Evolutionary conservation across 1,284 basidiomycete species (phyloP).

Genomic region (Leccinum discolor): DNA sequence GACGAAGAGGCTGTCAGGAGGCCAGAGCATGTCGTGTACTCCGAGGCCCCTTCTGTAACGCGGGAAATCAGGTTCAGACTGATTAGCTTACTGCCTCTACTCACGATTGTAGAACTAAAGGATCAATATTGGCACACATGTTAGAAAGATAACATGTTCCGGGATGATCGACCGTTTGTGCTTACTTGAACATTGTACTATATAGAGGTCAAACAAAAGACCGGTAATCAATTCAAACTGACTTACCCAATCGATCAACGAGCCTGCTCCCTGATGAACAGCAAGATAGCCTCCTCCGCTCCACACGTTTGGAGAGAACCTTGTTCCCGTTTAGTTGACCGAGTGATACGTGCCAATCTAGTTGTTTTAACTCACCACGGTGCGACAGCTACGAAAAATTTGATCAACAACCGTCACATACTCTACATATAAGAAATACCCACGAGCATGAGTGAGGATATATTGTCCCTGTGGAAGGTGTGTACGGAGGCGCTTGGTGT

Average conservation of each 20-base stretch:
- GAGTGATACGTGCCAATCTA: not conserved
- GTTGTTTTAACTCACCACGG: constrained; percentile 23
- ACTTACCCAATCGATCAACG: constrained; percentile 53
- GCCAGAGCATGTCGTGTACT: constrained; percentile 46
- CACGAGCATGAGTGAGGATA: constrained; percentile 41
- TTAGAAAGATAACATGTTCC: constrained; percentile 4
- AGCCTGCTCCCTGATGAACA: constrained; percentile 53
- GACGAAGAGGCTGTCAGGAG: constrained; percentile 43
- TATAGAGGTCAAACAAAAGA: not conserved
- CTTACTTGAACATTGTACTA: constrained; percentile 49
- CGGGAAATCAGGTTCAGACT: not conserved
- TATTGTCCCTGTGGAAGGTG: constrained; percentile 39
- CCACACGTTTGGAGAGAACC: constrained; percentile 30
- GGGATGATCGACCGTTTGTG: not conserved
- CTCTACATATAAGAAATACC: constrained; percentile 4
- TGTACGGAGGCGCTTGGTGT: constrained; percentile 40
- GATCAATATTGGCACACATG: not conserved
- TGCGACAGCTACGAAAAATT: constrained; percentile 22
- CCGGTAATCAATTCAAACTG: not conserved
- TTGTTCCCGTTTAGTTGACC: not conserved
- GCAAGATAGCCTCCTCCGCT: constrained; percentile 55
- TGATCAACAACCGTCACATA: constrained; percentile 5
- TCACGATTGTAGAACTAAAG: constrained; percentile 65
- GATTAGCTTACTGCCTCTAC: constrained; percentile 11
- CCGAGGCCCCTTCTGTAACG: constrained; percentile 41